These are phyloP conservation scores for Besnoitia besnoiti DNA, from an alignment of 169 alveolate species.

Conservation along the genomic window DNA sequence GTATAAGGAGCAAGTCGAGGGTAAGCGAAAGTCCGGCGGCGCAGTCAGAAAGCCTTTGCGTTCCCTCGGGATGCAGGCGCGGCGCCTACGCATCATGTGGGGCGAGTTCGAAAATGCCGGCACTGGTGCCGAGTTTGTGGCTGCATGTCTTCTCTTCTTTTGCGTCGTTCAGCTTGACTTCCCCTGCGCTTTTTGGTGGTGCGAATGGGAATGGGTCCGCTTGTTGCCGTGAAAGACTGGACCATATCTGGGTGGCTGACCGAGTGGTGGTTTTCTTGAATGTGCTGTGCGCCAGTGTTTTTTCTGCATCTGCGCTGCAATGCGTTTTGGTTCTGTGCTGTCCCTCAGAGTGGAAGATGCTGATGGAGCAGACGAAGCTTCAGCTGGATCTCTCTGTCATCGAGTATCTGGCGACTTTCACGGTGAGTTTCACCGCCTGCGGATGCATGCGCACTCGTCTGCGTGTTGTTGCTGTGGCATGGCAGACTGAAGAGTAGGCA, in stretches of 20 bases:
- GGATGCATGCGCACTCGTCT: too few relatives aligned
- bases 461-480: too few relatives aligned
- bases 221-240: background rate
- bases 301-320: background rate
- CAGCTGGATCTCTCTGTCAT: constrained; percentile 19
- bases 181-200: background rate
- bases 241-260: background rate
- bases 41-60: too few relatives aligned
- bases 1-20: constrained; percentile 20
- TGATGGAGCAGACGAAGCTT: constrained; percentile 20
- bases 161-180: background rate
- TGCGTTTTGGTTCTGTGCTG: background rate
- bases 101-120: too few relatives aligned
- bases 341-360: constrained; percentile 37
- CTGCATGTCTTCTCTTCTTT: too few relatives aligned
- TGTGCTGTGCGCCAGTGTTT: background rate
- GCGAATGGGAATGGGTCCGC: background rate
- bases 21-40: constrained; percentile 27
- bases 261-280: background rate
- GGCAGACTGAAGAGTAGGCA: too few relatives aligned
- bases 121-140: background rate
- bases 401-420: constrained; percentile 7
- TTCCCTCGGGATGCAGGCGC: too few relatives aligned
- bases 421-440: background rate
- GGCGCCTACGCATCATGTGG: too few relatives aligned